Percentiles rank a stretch among this genome's conserved stretches.
phyloP scores from a whole-genome alignment of 495 filamentous ascomycete species.

The Penicillium argentinense region DNA sequence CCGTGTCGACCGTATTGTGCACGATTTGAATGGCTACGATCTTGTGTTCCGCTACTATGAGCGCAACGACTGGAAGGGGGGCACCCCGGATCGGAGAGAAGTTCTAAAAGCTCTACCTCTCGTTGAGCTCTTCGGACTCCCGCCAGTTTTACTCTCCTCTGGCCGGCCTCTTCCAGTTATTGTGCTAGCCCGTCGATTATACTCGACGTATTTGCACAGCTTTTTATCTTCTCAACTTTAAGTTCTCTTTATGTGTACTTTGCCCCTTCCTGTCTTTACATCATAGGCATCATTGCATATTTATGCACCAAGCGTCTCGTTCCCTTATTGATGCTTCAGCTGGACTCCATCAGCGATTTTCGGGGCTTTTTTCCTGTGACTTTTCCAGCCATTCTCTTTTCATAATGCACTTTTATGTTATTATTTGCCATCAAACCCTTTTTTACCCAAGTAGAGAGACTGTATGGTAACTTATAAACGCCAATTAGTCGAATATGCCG shows the following conservation, averaged over 20 bases:
- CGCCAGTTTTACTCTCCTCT: constrained; percentile 8
- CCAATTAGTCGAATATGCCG: too few species aligned
- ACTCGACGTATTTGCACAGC: background rate
- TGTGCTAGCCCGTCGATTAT: constrained; percentile 4
- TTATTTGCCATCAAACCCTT: too few species aligned
- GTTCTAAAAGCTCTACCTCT: constrained; percentile 24
- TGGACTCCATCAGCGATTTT: constrained; percentile 10
- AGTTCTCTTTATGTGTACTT: background rate
- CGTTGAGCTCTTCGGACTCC: background rate
- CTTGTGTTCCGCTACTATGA: constrained; percentile 97
- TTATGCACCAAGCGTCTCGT: constrained; percentile 23
- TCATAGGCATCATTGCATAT: constrained; percentile 25
- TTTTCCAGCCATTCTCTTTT: constrained; percentile 5
- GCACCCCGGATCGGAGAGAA: constrained; percentile 70
- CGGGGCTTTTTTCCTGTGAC: constrained; percentile 4
- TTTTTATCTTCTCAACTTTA: background rate
- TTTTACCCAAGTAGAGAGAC: too few species aligned
- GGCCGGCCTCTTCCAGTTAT: constrained; percentile 16
- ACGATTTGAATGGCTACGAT: constrained; percentile 97
- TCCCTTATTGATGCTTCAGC: constrained; percentile 3
- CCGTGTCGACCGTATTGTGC: constrained; percentile 90
- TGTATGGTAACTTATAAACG: too few species aligned
- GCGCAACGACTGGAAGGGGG: constrained; percentile 84
- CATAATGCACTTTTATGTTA: constrained; percentile 1
- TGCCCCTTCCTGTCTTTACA: constrained; percentile 10